Percentiles rank a stretch among this genome's conserved stretches.
Conservation (phyloP, 129 eudicot species). For the Heracleum sosnowskyi region DNA sequence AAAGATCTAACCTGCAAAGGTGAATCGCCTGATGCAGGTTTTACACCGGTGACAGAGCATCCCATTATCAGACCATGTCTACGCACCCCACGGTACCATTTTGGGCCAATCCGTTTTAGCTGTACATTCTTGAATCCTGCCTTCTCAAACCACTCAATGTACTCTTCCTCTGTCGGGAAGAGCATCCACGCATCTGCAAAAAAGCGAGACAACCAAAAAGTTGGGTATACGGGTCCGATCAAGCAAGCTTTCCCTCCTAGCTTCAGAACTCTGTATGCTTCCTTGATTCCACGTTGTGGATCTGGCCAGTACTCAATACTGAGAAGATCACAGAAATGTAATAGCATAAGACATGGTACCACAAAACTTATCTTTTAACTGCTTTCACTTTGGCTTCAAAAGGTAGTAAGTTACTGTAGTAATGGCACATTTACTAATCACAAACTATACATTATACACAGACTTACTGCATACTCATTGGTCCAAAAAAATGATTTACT, state of each 20-base stretch:
- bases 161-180: constrained; percentile 95
- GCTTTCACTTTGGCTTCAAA: neutral
- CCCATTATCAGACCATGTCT: constrained; percentile 98
- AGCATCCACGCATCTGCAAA: constrained; percentile 99
- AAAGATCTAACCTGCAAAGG: constrained; percentile 64
- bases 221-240: constrained; percentile 93
- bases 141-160: constrained; percentile 84
- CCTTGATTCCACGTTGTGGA: constrained; percentile 95
- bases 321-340: constrained; percentile 20
- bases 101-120: constrained; percentile 84
- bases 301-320: constrained; percentile 99
- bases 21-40: constrained; percentile 80
- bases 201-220: constrained; percentile 90
- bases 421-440: neutral
- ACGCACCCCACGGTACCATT: constrained; percentile 99
- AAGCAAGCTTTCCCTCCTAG: constrained; percentile 91
- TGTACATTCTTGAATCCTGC: constrained; percentile 90
- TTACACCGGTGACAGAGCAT: constrained; percentile 86
- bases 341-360: constrained; percentile 6
- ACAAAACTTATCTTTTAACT: neutral
- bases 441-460: neutral
- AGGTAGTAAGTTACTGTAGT: neutral
- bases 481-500: neutral
- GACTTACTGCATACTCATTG: neutral
- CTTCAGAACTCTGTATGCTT: constrained; percentile 90